phyloP scores from a whole-genome alignment of 108 stramenopile species.

The Cylindrotheca closterium region DNA sequence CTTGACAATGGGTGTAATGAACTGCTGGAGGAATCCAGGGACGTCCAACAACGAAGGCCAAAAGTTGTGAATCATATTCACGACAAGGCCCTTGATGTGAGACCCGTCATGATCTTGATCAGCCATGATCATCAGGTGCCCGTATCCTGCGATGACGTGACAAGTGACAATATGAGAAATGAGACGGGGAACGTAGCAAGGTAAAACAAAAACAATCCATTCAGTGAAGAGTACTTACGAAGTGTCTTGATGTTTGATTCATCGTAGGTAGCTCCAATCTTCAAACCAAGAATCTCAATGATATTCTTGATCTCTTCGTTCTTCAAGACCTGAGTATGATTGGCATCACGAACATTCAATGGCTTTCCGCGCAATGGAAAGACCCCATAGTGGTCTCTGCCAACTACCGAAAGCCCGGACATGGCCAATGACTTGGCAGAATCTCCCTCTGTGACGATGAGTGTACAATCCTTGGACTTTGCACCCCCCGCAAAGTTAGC shows the following conservation, averaged over 20 bases:
- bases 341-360: slow-evolving; percentile 96
- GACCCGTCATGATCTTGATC: slow-evolving; percentile 99
- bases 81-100: slow-evolving; percentile 99
- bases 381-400: slow-evolving; percentile 87
- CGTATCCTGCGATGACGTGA: slow-evolving; percentile 64
- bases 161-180: no score
- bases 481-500: slow-evolving; percentile 95
- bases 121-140: slow-evolving; percentile 99
- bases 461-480: slow-evolving; percentile 90
- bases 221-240: slow-evolving; percentile 24
- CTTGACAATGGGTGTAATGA: slow-evolving; percentile 99
- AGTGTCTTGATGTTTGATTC: slow-evolving; percentile 86
- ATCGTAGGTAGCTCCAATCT: slow-evolving; percentile 85
- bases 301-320: slow-evolving; percentile 98
- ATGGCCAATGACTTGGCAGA: slow-evolving; percentile 94
- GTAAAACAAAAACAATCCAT: no score
- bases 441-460: slow-evolving; percentile 96
- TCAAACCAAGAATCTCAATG: slow-evolving; percentile 97
- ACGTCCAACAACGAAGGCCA: slow-evolving; percentile 94
- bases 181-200: slow-evolving; percentile 27
- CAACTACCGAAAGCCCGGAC: slow-evolving; percentile 91
- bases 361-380: slow-evolving; percentile 98
- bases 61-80: slow-evolving; percentile 94
- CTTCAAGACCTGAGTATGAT: slow-evolving; percentile 76
- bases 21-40: slow-evolving; percentile 96